phyloP scores from a whole-genome alignment of 2,329 filamentous ascomycete genomes.

The Macrophomina phaseolina region DNA sequence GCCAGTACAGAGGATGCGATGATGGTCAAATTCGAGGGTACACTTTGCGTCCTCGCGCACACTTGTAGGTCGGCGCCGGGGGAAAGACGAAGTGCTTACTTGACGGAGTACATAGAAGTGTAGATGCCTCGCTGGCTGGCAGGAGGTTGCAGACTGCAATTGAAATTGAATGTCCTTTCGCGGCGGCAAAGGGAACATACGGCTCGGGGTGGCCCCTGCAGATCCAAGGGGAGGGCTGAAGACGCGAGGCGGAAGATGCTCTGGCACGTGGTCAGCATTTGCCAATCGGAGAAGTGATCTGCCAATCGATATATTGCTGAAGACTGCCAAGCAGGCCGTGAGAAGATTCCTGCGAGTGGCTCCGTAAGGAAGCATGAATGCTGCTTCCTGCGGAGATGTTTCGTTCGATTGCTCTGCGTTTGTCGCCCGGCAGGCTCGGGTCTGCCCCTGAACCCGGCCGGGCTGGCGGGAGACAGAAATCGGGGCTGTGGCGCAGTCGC shows the following conservation, averaged over 20 bases:
- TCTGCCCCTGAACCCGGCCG: not conserved
- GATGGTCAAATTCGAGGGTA: not conserved
- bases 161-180: not conserved
- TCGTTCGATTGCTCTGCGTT: too few species aligned
- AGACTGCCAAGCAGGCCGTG: not conserved
- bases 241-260: not conserved
- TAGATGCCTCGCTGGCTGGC: too few species aligned
- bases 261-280: constrained; percentile 10
- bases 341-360: not conserved
- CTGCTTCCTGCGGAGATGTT: not conserved
- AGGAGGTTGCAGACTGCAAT: too few species aligned
- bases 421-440: not conserved
- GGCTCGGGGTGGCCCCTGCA: not conserved
- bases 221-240: not conserved
- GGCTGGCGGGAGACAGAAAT: not conserved
- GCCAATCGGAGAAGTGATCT: constrained; percentile 9
- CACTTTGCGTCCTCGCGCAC: not conserved
- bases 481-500: constrained; percentile 6
- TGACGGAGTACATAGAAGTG: too few species aligned
- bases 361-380: not conserved
- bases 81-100: too few species aligned
- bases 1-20: not conserved
- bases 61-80: not conserved
- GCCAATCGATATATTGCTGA: constrained; percentile 12
- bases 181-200: not conserved